phyloP scores from a whole-genome alignment of 805 yeast genomes.

The Hanseniaspora occidentalis region DNA sequence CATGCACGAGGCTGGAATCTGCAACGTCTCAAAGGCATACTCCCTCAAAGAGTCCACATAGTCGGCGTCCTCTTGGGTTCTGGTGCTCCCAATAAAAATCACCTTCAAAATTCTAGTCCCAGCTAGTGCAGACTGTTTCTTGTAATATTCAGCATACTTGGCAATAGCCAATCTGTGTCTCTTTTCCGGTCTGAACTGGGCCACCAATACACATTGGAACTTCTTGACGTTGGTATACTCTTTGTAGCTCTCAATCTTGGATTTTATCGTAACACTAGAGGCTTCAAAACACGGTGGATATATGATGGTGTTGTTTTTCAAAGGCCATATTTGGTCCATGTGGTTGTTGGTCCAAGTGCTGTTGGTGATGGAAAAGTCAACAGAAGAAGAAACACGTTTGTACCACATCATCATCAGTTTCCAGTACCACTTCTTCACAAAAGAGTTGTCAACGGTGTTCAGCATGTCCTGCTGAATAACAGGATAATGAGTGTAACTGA shows the following conservation, averaged over 20 bases:
- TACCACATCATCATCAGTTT: conserved; percentile 48
- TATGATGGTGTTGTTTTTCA: conserved; percentile 32
- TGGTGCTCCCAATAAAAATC: conserved; percentile 72
- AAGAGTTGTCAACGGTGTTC: conserved; percentile 26
- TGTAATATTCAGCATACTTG: conserved; percentile 52
- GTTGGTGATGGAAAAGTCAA: conserved; percentile 58
- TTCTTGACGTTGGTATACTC: conserved; percentile 16
- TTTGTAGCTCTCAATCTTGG: conserved; percentile 9
- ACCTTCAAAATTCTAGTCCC: conserved; percentile 34
- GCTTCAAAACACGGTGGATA: conserved; percentile 90
- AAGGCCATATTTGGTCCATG: conserved; percentile 49
- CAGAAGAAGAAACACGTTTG: conserved; percentile 51
- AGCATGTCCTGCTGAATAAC: conserved; percentile 84
- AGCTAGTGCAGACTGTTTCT: conserved; percentile 5
- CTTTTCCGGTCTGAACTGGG: conserved; percentile 94
- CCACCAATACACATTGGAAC: conserved; percentile 35
- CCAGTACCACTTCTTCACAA: conserved; percentile 58
- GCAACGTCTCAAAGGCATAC: conserved; percentile 28
- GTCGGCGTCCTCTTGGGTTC: conserved; percentile 52
- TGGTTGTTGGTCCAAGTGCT: conserved; percentile 90
- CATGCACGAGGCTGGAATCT: conserved; percentile 29
- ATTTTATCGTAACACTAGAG: conserved; percentile 21
- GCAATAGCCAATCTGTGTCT: conserved; percentile 61
- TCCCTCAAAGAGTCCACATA: conserved; percentile 39
- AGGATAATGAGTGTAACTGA: conserved; percentile 92